A percentile compares a stretch with the other conserved stretches of the same genome.
Evolutionary conservation across 2,329 filamentous ascomycete species (phyloP).

Genomic region (Paracoccidioides brasiliensis): DNA sequence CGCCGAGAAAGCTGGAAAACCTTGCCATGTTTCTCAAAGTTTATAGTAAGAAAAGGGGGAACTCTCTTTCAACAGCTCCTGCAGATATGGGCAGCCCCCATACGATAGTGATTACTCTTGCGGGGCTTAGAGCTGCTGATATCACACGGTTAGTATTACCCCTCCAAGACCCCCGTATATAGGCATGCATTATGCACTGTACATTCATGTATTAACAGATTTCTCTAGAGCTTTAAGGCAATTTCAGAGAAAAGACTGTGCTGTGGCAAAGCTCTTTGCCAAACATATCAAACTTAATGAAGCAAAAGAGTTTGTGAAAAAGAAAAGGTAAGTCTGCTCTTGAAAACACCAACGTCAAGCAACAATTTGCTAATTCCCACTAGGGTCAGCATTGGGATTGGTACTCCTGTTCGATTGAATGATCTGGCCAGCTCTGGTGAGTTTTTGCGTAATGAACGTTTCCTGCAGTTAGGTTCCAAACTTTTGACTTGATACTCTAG

Average conservation of each 20-base stretch:
- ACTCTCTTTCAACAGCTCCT: constrained; percentile 50
- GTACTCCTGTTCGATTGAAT: constrained; percentile 69
- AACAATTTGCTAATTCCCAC: constrained; percentile 14
- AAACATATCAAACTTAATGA: constrained; percentile 96
- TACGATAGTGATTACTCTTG: constrained; percentile 75
- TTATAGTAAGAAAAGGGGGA: constrained; percentile 40
- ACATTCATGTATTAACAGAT: not conserved
- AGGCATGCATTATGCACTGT: not conserved
- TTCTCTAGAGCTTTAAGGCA: constrained; percentile 51
- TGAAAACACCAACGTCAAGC: not conserved
- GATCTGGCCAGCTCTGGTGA: constrained; percentile 71
- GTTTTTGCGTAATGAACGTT: constrained; percentile 13
- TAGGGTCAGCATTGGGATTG: constrained; percentile 75
- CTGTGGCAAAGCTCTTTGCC: constrained; percentile 85
- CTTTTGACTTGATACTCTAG: constrained; percentile 26
- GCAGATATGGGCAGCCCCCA: constrained; percentile 63
- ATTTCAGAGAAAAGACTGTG: constrained; percentile 64
- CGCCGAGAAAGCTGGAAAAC: constrained; percentile 54
- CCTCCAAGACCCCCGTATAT: constrained; percentile 7
- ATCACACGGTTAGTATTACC: constrained; percentile 49
- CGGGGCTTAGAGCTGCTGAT: constrained; percentile 76
- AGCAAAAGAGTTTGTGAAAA: constrained; percentile 61
- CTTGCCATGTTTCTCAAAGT: constrained; percentile 67
- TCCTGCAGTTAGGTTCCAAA: not conserved
- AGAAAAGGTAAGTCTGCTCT: constrained; percentile 33